Evolutionary conservation across 306 rosid species (phyloP), one percentile per base, ranked within the genome.

Genomic region (Begonia loranthoides): DNA sequence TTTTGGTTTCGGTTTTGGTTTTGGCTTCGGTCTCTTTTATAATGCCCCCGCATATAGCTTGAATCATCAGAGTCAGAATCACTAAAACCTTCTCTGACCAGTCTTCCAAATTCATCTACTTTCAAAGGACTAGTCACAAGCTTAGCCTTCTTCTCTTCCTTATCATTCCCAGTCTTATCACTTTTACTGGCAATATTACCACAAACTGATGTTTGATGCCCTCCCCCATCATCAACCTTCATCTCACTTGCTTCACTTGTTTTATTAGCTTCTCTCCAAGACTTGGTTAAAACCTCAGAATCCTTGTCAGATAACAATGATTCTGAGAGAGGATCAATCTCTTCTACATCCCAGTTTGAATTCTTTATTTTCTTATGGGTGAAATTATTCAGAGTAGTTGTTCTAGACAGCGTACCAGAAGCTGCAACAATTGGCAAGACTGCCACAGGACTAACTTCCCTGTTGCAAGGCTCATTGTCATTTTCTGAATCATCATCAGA

Each of bases 51-150:
- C 60, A 21, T 57, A 71, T 71, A 40, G 65, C 15, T 60, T 66
- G 81, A 77, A 66, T 67, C 80, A 51, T 81, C 94, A 57, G 83
- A 78, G 50, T 73, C 84, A 51, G 92, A 82, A 62, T 82, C 92
- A 72, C 77, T 58, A 54, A 73, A 60, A 72, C 79, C 82, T 54
- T 82, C 99, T 66, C 68, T 76, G 12, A 61, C 70, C 64, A 82
- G 60, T 64, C 99, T 90, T 62, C 99, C 99, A 40, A 80, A 90
- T 72, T 86, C 75, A 66, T 90, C 99, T 50, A 82, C 83, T 71
- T 80, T 76, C 15, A 65, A 44, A 28, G 69, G 65, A 70, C 66
- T 72, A 40, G 60, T 41, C 63, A 74, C 75, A 45, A 56, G 13
- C 65, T 74, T 72, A 46, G 59, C 49, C 53, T 70, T 61, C 53